phyloP scores from a whole-genome alignment of 257 asterid genomes.

The Agastache rugosa region DNA sequence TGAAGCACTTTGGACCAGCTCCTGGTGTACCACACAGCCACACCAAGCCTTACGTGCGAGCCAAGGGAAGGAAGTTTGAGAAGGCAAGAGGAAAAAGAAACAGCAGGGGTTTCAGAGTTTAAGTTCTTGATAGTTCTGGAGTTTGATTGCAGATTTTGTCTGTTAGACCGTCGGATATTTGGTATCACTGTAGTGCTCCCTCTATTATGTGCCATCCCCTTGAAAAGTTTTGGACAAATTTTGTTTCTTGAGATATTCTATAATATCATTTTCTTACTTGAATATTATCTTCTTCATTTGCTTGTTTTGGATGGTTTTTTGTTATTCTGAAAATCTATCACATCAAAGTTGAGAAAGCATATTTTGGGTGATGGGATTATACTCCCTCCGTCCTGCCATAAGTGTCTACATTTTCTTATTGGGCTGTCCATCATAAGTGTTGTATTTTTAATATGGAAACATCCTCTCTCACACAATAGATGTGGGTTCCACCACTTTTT shows the following conservation, averaged over 20 bases:
- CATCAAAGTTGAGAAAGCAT: no score
- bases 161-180: not conserved
- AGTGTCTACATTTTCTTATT: no score
- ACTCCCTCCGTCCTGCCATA: no score
- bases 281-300: not conserved
- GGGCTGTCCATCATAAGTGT: no score
- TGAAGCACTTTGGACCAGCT: constrained; percentile 98
- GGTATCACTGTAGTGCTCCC: constrained; percentile 3
- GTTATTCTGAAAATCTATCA: not conserved
- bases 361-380: no score
- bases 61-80: constrained; percentile 96
- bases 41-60: constrained; percentile 88
- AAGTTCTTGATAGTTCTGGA: constrained; percentile 19
- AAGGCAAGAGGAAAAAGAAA: constrained; percentile 85
- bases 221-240: constrained; percentile 21
- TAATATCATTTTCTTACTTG: not conserved
- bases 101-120: constrained; percentile 84
- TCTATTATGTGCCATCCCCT: not conserved
- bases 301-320: not conserved
- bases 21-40: constrained; percentile 99
- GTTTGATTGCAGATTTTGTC: constrained; percentile 29
- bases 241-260: not conserved
- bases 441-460: no score
- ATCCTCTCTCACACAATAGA: no score
- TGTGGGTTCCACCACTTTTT: no score